phyloP scores from a whole-genome alignment of 129 eudicot species.

The Pseudognaphalium luteoalbum region DNA sequence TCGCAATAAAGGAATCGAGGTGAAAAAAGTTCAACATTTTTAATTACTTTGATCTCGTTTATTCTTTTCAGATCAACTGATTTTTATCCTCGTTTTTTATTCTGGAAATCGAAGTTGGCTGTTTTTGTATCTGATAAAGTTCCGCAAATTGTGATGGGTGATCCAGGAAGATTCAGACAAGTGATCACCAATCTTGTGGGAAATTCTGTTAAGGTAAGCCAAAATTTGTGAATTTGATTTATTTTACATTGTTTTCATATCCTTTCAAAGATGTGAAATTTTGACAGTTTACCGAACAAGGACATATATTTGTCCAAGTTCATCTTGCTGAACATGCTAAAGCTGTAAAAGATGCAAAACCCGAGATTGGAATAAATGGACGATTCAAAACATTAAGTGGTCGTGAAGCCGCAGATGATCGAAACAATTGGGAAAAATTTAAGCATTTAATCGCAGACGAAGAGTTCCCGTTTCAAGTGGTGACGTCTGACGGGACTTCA shows the following conservation, averaged over 20 bases:
- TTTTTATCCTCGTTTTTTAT: slow-evolving; percentile 24
- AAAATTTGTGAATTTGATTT: not conserved
- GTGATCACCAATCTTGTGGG: slow-evolving; percentile 86
- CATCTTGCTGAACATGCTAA: slow-evolving; percentile 66
- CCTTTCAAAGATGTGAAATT: slow-evolving; percentile 1
- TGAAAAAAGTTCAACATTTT: slow-evolving; percentile 14
- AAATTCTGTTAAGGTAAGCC: slow-evolving; percentile 82
- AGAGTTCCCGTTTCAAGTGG: slow-evolving; percentile 34
- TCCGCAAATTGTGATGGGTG: slow-evolving; percentile 79
- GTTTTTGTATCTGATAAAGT: slow-evolving; percentile 83
- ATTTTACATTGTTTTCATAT: not conserved
- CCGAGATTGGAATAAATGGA: slow-evolving; percentile 48
- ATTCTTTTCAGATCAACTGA: slow-evolving; percentile 5
- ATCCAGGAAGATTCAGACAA: slow-evolving; percentile 87
- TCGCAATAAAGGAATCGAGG: slow-evolving; percentile 77
- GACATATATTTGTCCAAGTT: slow-evolving; percentile 82
- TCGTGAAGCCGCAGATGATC: slow-evolving; percentile 65
- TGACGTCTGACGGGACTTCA: slow-evolving; percentile 26
- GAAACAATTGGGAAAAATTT: slow-evolving; percentile 62
- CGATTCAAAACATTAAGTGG: slow-evolving; percentile 73
- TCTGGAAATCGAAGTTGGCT: slow-evolving; percentile 63
- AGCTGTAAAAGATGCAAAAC: slow-evolving; percentile 40
- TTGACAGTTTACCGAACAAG: slow-evolving; percentile 74
- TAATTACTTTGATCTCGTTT: not conserved
- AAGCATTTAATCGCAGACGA: slow-evolving; percentile 57